Conservation (phyloP, 2,329 filamentous ascomycete genomes). For the Parastagonospora avenae region DNA sequence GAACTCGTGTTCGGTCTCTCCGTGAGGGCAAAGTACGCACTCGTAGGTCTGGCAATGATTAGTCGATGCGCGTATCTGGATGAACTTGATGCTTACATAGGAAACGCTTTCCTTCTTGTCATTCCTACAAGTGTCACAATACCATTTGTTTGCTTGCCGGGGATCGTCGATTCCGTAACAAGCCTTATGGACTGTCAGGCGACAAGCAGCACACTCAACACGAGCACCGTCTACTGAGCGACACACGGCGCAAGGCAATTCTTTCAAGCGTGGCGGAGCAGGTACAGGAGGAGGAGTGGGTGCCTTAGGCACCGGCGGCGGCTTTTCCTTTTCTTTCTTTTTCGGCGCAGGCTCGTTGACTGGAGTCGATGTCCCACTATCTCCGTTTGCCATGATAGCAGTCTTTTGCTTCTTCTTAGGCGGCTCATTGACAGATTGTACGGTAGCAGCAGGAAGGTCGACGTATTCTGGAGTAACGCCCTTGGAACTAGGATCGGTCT, state of each 20-base stretch:
- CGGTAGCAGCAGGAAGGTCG: conserved; percentile 29
- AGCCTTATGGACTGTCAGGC: conserved; percentile 85
- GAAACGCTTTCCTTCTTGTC: conserved; percentile 91
- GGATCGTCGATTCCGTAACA: conserved; percentile 86
- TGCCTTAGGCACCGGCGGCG: conserved; percentile 53
- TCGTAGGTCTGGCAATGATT: conserved; percentile 71
- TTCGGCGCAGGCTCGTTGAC: conserved; percentile 47
- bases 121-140: conserved; percentile 94
- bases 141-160: conserved; percentile 77
- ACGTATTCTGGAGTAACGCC: conserved; percentile 34
- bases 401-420: conserved; percentile 66
- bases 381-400: conserved; percentile 49
- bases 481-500: conserved; percentile 33
- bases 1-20: conserved; percentile 79
- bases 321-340: conserved; percentile 47
- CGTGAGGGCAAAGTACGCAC: conserved; percentile 88
- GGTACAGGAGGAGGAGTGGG: conserved; percentile 68
- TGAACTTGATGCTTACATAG: conserved; percentile 64
- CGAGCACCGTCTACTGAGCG: conserved; percentile 64
- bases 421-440: conserved; percentile 51
- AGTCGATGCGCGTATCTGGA: conserved; percentile 10
- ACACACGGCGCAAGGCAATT: conserved; percentile 86
- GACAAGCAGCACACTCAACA: conserved; percentile 83
- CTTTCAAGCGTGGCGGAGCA: conserved; percentile 77
- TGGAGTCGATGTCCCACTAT: conserved; percentile 53